Base-by-base conservation (phyloP, 2,329 filamentous ascomycete genomes). In the Trichoderma lentiforme region DNA sequence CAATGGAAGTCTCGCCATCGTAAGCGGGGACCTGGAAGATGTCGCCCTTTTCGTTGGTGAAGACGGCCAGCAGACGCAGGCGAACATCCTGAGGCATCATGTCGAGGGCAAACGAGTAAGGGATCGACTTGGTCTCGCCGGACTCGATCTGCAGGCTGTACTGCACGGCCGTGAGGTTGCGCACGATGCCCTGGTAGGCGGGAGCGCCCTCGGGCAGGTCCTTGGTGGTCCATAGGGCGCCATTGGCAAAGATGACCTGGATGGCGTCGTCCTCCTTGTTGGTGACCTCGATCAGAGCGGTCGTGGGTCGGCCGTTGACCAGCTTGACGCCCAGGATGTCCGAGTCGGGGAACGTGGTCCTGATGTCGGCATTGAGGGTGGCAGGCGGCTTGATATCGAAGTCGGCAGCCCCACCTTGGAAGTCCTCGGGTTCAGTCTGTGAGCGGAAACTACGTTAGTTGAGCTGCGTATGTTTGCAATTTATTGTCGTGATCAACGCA, bases 271-370 rank as follows among this genome's bases (percentile, higher is more conserved):
- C 86, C 84, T 99, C 96, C 74, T 93, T 86, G 86, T 99, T 99
- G 81, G 87, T 89, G 81, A 99, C 87, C 78, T 94, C 90, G 77
- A 99, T 85, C 69, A 97, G 84, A 43, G 94, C 92, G 82, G 93
- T 90, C 74, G 94, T 97, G 56, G 94, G 90, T 75, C 92, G 91
- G 79, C 94, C 94, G 81, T 99, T 99, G 86, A 98, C 89, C 76
- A 98, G 90, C 89, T 97, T 97, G 77, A 98, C 90, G 78, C 95
- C 96, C 77, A 98, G 96, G 83, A 97, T 91, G 85, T 97, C 93
- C 85, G 91, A 81, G 79, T 91, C 85, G 83, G 89, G 84, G 85
- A 90, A 88, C 81, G 85, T 86, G 73, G 91, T 87, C 75, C 87
- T 86, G 77, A 91, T 83, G 70, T 90, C 88, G 81, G 92, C 90